Evolutionary conservation across 768 basidiomycete species (phyloP), one percentile per base, ranked within the genome.

Genomic region (Xanthoconium purpureum): DNA sequence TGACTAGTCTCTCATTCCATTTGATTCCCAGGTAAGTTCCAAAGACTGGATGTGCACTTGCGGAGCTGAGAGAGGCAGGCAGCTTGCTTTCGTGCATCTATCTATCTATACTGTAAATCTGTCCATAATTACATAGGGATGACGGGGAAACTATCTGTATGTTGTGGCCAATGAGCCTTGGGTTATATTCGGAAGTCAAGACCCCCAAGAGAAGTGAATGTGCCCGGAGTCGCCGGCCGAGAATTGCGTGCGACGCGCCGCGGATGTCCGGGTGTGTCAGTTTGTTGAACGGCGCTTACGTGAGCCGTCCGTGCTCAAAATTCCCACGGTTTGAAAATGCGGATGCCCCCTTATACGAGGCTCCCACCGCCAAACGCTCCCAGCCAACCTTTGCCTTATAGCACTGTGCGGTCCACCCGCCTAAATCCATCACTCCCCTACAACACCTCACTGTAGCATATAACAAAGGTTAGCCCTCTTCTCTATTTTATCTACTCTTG

Each of bases 361-460:
- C 68, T 71, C 72, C 70, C 70, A 71, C 70, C 70, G 64, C 70
- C 66, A 71, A 73, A 71, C 70, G 49, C 67, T 52, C 69, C 63
- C 70, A 67, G 68, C 65, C 68, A 66, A 71, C 70, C 63, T 71
- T 24, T 71, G 67, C 71, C 71, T 73, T 73, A 72, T 71, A 73
- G 70, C 69, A 70, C 62, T 65, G 59, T 53, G 69, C 63, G 64
- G 70, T 55, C 63, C 69, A 64, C 64, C 63, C 71, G 67, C 71
- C 70, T 68, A 71, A 71, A 69, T 63, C 66, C 58, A 71, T 60
- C 61, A 62, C 59, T 63, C 49, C 37, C 57, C 63, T 58, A 61
- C 59, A 35, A 45, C 55, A 47, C 58, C 49, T 62, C 62, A 59
- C 60, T 64, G 60, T 66, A 73, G 54, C 56, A 66, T 59, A 71